Conservation (phyloP, 352 stramenopile genomes). For the Phytopythium sindhum region DNA sequence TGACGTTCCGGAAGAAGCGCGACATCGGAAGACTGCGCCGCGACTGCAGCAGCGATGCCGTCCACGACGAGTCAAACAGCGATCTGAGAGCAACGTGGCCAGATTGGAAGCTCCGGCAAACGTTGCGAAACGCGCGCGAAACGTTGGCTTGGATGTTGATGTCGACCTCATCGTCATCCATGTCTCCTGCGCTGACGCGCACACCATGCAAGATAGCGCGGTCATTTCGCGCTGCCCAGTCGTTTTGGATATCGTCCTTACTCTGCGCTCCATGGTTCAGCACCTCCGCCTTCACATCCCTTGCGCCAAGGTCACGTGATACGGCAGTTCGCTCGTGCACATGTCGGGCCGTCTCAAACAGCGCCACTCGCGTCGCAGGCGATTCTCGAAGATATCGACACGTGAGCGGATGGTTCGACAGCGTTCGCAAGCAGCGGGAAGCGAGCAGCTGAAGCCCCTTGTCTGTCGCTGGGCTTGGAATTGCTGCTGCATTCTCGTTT, state of each 20-base stretch:
- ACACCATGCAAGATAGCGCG: neutral
- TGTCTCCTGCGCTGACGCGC: neutral
- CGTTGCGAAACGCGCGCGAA: conserved; percentile 51
- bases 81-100: conserved; percentile 41
- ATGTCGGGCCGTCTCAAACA: conserved; percentile 48
- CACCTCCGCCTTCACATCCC: neutral
- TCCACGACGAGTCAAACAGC: conserved; percentile 33
- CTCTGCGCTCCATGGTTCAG: too few relatives aligned
- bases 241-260: neutral
- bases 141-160: conserved; percentile 26
- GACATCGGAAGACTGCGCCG: conserved; percentile 66
- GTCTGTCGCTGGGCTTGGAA: neutral
- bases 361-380: conserved; percentile 34
- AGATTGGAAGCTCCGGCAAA: conserved; percentile 59
- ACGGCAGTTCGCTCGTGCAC: conserved; percentile 31
- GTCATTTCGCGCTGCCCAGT: neutral
- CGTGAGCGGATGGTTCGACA: conserved; percentile 45
- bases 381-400: conserved; percentile 54
- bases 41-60: conserved; percentile 47
- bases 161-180: neutral
- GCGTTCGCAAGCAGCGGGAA: conserved; percentile 46
- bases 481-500: neutral
- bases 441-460: conserved; percentile 35
- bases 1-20: conserved; percentile 42
- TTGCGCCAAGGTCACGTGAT: neutral